These are phyloP conservation scores for Echium plantagineum DNA, from an alignment of 257 asterid species.

Conservation along the genomic window DNA sequence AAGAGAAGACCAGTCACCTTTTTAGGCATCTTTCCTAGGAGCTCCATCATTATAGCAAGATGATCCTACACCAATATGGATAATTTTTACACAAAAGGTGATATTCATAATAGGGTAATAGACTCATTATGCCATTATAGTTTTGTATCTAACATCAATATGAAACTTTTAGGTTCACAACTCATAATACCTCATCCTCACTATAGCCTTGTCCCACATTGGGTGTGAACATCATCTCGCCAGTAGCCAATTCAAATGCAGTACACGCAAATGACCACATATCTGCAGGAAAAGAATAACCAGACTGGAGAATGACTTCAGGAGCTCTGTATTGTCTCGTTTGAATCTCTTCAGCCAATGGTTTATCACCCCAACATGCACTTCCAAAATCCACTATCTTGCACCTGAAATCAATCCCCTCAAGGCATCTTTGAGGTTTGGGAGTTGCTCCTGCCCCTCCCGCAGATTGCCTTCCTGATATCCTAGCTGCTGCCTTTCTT, in stretches of 20 bases:
- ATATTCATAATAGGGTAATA: background rate
- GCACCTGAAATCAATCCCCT: slow-evolving; percentile 78
- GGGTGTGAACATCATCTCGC: slow-evolving; percentile 98
- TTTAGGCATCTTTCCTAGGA: slow-evolving; percentile 91
- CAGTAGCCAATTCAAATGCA: slow-evolving; percentile 94
- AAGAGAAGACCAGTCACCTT: slow-evolving; percentile 41
- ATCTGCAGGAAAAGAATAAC: slow-evolving; percentile 84
- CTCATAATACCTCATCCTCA: slow-evolving; percentile 77
- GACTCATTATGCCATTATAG: background rate
- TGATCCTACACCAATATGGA: slow-evolving; percentile 53
- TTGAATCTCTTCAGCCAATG: slow-evolving; percentile 84
- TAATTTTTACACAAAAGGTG: slow-evolving; percentile 5
- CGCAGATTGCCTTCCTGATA: slow-evolving; percentile 67
- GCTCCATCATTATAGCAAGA: slow-evolving; percentile 97
- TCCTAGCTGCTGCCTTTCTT: slow-evolving; percentile 86
- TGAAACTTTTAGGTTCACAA: background rate
- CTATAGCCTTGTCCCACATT: slow-evolving; percentile 81
- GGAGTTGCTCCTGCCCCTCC: slow-evolving; percentile 44
- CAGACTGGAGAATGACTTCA: slow-evolving; percentile 80
- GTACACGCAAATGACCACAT: slow-evolving; percentile 99
- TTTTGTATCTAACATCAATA: background rate
- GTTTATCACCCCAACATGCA: slow-evolving; percentile 93
- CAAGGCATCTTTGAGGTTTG: slow-evolving; percentile 67
- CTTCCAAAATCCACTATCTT: slow-evolving; percentile 97
- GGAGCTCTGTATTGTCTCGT: slow-evolving; percentile 99